Evolutionary conservation across 1,284 basidiomycete genomes (phyloP).

Genomic region (Puccinia sorghi): DNA sequence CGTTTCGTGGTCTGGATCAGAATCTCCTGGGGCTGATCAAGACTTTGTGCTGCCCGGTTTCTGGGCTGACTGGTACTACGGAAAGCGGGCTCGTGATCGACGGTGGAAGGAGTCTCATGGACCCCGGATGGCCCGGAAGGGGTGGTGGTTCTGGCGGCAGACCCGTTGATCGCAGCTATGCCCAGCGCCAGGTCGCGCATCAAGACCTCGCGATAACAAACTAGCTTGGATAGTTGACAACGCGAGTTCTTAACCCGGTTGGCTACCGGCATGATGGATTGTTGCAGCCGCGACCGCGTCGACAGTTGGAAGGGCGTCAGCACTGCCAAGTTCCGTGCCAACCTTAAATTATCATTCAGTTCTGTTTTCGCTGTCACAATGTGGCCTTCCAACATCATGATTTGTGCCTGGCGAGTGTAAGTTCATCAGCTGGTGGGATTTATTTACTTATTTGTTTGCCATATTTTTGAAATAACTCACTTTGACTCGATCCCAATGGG

Average conservation of each 20-base stretch:
- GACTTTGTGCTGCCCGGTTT: too few species aligned
- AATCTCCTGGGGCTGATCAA: too few species aligned
- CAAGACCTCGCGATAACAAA: constrained; percentile 48
- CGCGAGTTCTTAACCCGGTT: constrained; percentile 64
- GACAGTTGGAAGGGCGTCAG: constrained; percentile 81
- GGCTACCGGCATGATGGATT: constrained; percentile 68
- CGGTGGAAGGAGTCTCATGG: background rate
- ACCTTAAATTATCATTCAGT: constrained; percentile 71
- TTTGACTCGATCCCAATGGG: constrained; percentile 13
- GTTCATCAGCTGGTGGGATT: background rate
- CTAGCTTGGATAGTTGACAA: constrained; percentile 13
- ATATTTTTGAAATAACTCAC: background rate
- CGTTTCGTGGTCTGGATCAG: too few species aligned
- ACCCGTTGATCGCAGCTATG: background rate
- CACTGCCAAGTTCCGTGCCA: constrained; percentile 77
- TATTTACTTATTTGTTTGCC: background rate
- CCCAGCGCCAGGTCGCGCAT: constrained; percentile 13
- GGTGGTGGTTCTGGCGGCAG: background rate
- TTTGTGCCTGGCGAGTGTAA: constrained; percentile 59
- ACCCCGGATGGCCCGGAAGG: background rate
- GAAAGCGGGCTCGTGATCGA: background rate
- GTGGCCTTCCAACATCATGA: constrained; percentile 67
- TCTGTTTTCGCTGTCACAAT: constrained; percentile 66
- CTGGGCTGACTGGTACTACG: background rate
- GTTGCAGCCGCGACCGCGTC: constrained; percentile 73